Base-by-base conservation (phyloP, 352 stramenopile species). In the Globisporangium middletonii region DNA sequence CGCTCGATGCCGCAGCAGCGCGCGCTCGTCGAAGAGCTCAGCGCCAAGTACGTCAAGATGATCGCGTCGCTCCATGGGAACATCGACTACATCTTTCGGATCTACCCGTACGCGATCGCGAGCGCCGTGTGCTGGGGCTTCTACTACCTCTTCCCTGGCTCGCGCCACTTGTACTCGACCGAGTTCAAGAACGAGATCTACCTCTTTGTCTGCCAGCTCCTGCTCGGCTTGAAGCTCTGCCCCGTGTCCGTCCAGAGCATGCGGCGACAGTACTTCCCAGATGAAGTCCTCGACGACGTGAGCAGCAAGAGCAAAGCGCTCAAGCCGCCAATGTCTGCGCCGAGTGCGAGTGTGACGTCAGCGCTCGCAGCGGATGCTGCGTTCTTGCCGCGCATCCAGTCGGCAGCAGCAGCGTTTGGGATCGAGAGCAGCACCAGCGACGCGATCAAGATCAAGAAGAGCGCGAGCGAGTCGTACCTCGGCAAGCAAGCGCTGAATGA, bases 111-210 rank as follows among this genome's bases (percentile, higher is more conserved):
- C 63, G 79, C 85, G 1, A 65, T 96, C 53, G 73, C 84, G 2
- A 91, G 87, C 33, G 72, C 67, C 9, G 76, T 95, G 28, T 89
- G 79, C 64, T 93, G 77, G 73, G 85, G 83, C 7, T 92, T 96
- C 55, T 72, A 94, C 67, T 95, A 95, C 52, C 68, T 94, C 9
- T 96, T 94, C 61, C 86, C 88, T 2, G 88, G 84, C 7, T 95
- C 86, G 5, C 75, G 87, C 2, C 84, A 94, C 46, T 60, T 96
- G n/a, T 96, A 95, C 68, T 74, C 75, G 12, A 60, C 68, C 37
- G 73, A 81, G 18, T 94, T 96, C 62, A 95, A 95, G 72, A 85
- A 79, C 57, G 65, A 86, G 13, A 55, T 89, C 3, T 92, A 86
- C 56, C 62, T 92, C 2, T 88, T 92, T 46, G 74, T 92, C 13